A percentile compares a stretch with the other conserved stretches of the same genome.
Conservation (phyloP, 495 filamentous ascomycete genomes). For the Hamigera avellanea region DNA sequence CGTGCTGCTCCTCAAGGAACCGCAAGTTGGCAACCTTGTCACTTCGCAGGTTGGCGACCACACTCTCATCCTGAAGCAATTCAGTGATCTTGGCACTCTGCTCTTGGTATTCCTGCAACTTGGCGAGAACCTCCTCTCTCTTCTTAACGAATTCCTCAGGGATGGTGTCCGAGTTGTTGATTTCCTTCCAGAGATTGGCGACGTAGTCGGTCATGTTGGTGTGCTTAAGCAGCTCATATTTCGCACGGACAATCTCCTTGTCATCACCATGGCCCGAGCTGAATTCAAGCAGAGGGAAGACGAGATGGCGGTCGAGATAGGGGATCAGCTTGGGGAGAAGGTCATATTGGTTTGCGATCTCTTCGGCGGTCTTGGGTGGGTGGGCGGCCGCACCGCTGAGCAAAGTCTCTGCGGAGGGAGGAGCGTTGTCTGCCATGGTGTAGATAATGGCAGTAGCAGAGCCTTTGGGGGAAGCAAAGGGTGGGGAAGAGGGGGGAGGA, state of each 20-base stretch:
- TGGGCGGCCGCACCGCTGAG: conserved; percentile 41
- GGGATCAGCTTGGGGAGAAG: conserved; percentile 80
- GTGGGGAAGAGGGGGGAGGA: conserved; percentile 5
- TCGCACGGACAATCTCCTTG: conserved; percentile 63
- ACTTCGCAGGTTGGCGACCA: conserved; percentile 74
- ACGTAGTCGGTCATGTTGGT: conserved; percentile 99
- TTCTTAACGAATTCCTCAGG: conserved; percentile 79
- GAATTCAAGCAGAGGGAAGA: conserved; percentile 91
- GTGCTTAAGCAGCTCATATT: conserved; percentile 84
- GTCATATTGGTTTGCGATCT: conserved; percentile 58
- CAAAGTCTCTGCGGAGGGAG: conserved; percentile 40
- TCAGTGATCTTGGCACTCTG: conserved; percentile 77
- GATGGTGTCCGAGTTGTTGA: conserved; percentile 65
- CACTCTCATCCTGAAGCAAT: conserved; percentile 73
- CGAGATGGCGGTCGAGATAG: conserved; percentile 89
- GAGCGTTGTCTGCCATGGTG: conserved; percentile 57
- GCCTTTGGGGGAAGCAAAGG: conserved; percentile 2
- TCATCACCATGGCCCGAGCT: conserved; percentile 45
- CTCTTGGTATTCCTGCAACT: conserved; percentile 68
- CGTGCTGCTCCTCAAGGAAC: conserved; percentile 88
- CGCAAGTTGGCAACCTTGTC: conserved; percentile 97
- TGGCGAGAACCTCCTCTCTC: conserved; percentile 76
- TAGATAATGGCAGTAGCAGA: conserved; percentile 7
- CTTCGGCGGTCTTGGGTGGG: conserved; percentile 35
- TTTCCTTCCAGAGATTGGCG: conserved; percentile 72